A percentile compares a stretch with the other conserved stretches of the same genome.
Conservation (phyloP, 495 filamentous ascomycete species). For the Neurospora sp. region DNA sequence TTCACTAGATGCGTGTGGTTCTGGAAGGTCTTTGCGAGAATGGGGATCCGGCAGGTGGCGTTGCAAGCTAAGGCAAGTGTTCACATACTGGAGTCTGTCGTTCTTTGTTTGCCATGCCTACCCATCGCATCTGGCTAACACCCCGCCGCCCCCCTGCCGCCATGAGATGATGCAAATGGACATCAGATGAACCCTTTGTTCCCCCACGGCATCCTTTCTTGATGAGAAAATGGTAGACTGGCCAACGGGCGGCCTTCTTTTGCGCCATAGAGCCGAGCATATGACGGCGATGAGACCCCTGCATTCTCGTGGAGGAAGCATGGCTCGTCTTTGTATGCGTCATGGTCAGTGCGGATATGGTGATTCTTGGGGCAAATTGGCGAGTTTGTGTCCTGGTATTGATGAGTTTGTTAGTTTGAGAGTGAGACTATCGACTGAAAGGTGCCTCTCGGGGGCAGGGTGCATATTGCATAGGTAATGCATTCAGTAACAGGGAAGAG, state of each 20-base stretch:
- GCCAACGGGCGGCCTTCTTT: background rate
- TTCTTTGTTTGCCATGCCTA: background rate
- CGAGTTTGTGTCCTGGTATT: background rate
- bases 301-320: background rate
- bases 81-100: background rate
- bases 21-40: background rate
- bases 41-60: background rate
- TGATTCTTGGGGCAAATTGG: background rate
- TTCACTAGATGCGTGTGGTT: background rate
- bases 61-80: background rate
- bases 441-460: background rate
- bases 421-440: background rate
- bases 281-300: background rate
- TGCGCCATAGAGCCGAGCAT: background rate
- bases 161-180: background rate
- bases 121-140: background rate
- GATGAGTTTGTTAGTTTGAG: background rate
- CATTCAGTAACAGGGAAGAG: background rate
- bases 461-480: background rate
- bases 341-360: background rate
- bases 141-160: background rate
- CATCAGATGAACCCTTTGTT: background rate
- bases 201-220: background rate
- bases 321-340: background rate
- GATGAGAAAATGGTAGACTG: background rate